A percentile compares a stretch with the other conserved stretches of the same genome.
Evolutionary conservation across 1,284 basidiomycete species (phyloP).

Genomic region (Amylostereum areolatum): DNA sequence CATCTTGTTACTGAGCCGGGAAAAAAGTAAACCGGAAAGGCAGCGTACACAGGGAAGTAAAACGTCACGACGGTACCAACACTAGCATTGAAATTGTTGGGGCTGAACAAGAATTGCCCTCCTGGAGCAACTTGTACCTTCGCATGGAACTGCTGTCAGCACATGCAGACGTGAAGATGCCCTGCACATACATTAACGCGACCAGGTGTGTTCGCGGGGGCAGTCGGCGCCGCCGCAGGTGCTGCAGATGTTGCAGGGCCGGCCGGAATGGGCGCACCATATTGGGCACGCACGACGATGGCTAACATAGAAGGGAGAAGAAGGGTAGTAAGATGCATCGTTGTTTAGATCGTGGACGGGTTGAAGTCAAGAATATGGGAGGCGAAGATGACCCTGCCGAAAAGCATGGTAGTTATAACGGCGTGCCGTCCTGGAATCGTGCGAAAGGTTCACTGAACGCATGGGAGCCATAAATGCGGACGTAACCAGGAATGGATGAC

Average conservation of each 20-base stretch:
- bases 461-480: too few relatives aligned
- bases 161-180: neutral
- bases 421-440: too few relatives aligned
- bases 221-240: constrained; percentile 30
- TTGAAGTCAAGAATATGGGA: too few relatives aligned
- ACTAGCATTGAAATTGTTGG: constrained; percentile 39
- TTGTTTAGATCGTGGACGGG: too few relatives aligned
- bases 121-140: constrained; percentile 41
- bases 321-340: too few relatives aligned
- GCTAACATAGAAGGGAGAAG: too few relatives aligned
- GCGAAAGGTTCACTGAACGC: too few relatives aligned
- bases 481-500: too few relatives aligned
- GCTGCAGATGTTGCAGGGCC: constrained; percentile 18
- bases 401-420: too few relatives aligned
- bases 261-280: constrained; percentile 21
- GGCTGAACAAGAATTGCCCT: constrained; percentile 36
- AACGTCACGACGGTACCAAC: constrained; percentile 47
- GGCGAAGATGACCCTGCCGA: too few relatives aligned
- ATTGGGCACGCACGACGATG: too few relatives aligned
- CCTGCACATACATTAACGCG: constrained; percentile 35
- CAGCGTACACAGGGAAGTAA: constrained; percentile 42
- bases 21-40: neutral
- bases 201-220: constrained; percentile 34
- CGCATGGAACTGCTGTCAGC: constrained; percentile 3
- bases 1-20: constrained; percentile 1